Evolutionary conservation across 768 basidiomycete species (phyloP), one percentile per base, ranked within the genome.

Genomic region (Pholiota microspora): DNA sequence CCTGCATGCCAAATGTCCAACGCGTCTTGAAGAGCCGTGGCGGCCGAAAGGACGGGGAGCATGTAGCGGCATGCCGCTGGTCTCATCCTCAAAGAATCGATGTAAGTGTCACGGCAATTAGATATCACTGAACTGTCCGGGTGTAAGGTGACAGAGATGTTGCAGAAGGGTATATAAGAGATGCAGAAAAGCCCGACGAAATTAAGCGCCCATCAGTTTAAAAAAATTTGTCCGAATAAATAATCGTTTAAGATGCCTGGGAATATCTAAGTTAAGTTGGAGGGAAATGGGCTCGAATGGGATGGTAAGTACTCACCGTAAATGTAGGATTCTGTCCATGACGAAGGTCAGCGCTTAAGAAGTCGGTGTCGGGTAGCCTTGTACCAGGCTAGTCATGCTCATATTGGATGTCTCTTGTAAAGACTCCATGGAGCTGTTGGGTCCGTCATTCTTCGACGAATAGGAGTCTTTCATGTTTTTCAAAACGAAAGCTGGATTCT

Each of bases 401-500:
- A 42, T 42, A 12, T 18, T 42, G 21, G 48, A 31, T 7, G 48
- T 24, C 4, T 49, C 48, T 13, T 31, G 34, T 21, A 49, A 23
- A 35, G 48, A 49, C 23, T 49, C 48, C 9, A 27, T 31, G 21
- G 48, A 49, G 21, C 48, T 49, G 23, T 32, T 49, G 13, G 16
- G n/a, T n/a, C n/a, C 16, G 12, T 32, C 38, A 18, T 27, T 31
- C 13, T 35, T 16, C 0, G 96, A 94, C 4, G 92, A 94, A 40
- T 92, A 86, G 58, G 97, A 95, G 60, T 98, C 96, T 66, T 88
- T 89, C 72, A 94, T 93, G 57, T 95, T 91, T 57, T 93, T 91
- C 46, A 95, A 81, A 92, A 99, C 97, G 70, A 99, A 99, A 10
- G 98, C 95, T 2, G 96, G 96, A 59, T 95, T 94, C 73, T 97